A percentile compares a stretch with the other conserved stretches of the same genome.
phyloP scores from a whole-genome alignment of 257 asterid species.

The Sherardia arvensis region DNA sequence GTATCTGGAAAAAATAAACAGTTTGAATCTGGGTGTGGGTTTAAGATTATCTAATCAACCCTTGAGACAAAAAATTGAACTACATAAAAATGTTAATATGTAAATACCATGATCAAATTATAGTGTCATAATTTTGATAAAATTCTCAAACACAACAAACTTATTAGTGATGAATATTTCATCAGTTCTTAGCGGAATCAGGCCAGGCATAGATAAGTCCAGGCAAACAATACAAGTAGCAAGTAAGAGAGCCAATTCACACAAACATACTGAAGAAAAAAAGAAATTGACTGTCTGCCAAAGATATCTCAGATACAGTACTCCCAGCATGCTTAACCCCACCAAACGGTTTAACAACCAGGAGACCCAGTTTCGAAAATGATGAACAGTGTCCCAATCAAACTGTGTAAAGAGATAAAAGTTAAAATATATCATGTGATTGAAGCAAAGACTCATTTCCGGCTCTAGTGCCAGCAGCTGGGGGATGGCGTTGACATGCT shows the following conservation, averaged over 20 bases:
- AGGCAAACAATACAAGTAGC: not conserved
- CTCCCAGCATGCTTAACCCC: not conserved
- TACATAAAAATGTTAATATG: conserved; percentile 5
- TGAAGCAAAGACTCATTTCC: conserved; percentile 10
- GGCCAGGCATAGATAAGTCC: not conserved
- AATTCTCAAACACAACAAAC: not conserved
- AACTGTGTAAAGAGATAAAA: not conserved
- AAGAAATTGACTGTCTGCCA: too few species aligned
- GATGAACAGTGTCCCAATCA: not conserved
- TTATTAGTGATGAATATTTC: too few species aligned
- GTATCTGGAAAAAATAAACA: conserved; percentile 35
- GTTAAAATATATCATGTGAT: not conserved
- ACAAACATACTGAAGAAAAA: not conserved
- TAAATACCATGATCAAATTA: not conserved
- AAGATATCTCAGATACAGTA: not conserved
- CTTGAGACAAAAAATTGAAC: conserved; percentile 25
- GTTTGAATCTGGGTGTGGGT: too few species aligned
- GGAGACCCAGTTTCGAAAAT: not conserved
- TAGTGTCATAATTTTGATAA: not conserved
- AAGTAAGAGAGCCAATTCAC: not conserved
- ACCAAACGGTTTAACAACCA: not conserved
- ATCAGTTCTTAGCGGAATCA: not conserved
- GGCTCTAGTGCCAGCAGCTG: conserved; percentile 25
- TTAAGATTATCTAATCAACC: too few species aligned
- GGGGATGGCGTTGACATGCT: conserved; percentile 27